Evolutionary conservation across 1,284 basidiomycete species (phyloP), one percentile per base, ranked within the genome.

Genomic region (Paramarasmius palmivorus): DNA sequence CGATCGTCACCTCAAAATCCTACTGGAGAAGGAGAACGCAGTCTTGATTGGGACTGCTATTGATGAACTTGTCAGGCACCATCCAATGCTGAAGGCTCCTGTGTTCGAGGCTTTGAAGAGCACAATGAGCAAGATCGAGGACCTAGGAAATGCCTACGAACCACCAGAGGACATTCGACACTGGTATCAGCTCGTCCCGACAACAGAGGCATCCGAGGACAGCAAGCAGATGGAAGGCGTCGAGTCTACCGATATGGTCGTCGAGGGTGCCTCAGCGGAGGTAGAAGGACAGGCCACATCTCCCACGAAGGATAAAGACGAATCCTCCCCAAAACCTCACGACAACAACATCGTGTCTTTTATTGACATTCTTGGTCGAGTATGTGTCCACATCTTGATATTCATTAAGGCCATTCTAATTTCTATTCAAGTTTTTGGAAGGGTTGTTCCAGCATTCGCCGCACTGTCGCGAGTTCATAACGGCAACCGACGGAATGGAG

Each of bases 21-120:
- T 97, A 17, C 83, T 90, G 46, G 96, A 99, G 63, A 93, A 95
- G 65, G 96, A 99, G 66, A 93, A 95, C 63, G 92, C 93, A 0
- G 86, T 90, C 20, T 73, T 93, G 42, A 86, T 98, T 53, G 97
- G 97, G 2, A 86, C 87, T 5, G 83, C 92, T 14, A 85, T 99
- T 35, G 97, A 99, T 65, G 97, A 99, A 68, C 87, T 99, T 52
- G 89, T 97, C 56, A 86, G 97, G 5, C 97, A 99, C 67, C 97
- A 99, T 68, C 97, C 97, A 2, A 79, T 83, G 1, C 76, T 99
- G 52, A 96, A 95, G 68, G 71, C 80, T 4, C 69, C 85, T 35
- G 88, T 98, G 2, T 88, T 97, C 60, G 83, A 89, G 17, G 81
- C 90, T 1, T 73, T 95, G 53, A 84, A 87, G 50, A 73, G 78